Evolutionary conservation across 169 alveolate genomes (phyloP), one percentile per base, ranked within the genome.

Genomic region (Eimeria praecox): DNA sequence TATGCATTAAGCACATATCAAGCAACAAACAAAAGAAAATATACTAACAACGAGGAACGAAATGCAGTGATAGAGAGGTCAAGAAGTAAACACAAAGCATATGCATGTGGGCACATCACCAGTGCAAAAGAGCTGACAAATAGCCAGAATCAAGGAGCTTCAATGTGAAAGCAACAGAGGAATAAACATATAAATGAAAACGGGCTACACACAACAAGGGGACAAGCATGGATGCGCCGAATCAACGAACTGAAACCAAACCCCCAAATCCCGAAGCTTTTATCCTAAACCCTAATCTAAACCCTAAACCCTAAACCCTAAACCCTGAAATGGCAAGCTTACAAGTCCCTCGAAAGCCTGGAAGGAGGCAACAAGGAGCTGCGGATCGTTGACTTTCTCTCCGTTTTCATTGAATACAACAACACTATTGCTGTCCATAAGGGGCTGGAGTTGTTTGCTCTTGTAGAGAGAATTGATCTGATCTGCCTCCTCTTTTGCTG

Each of bases 361-460:
- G 88, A 78, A 78, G 64, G 88, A 78, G 20, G 88, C 88, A 24
- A 78, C 88, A 40, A 78, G 66, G 14, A 27, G 88, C 35, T 46
- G 66, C 16, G 88, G 66, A 24, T 78, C 88, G 2, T 20, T 78
- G 40, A 78, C 24, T 78, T 78, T 78, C 64, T 78, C 64, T 24
- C 88, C 88, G 18, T 46, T 59, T 86, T 42, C 62, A n/a, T 44
- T n/a, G 77, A 62, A 24, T 4, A 52, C 78, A 27, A 69, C 93
- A 38, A 86, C 27, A 27, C 93, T 52, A 52, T 49, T 86, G 56
- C 44, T 42, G 35, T 86, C 93, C 5, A 90, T 18, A 12, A 90
- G 88, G 5, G 95, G 86, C 54, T 90, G 95, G 22, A 90, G 88
- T 49, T 90, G 96, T 12, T 83, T 75, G 33, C 35, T 38, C 5